A percentile compares a stretch with the other conserved stretches of the same genome.
Evolutionary conservation across 2,329 filamentous ascomycete genomes (phyloP).

Genomic region (Fusarium sp.): DNA sequence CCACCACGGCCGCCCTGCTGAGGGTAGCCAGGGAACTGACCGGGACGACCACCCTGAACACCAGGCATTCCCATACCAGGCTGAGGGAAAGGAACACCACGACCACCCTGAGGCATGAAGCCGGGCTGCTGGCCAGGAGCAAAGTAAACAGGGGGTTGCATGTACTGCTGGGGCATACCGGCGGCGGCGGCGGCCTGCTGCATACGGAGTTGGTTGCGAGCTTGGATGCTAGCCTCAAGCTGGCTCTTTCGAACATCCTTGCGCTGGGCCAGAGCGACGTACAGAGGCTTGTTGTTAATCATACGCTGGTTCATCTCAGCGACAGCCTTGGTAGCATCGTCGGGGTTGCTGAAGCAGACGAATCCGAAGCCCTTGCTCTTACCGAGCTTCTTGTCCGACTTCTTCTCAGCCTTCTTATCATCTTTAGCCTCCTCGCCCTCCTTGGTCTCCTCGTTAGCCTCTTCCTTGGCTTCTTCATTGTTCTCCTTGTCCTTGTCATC

Average conservation of each 20-base stretch:
- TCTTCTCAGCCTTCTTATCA: conserved; percentile 69
- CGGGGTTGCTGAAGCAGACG: conserved; percentile 99
- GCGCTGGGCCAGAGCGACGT: conserved; percentile 97
- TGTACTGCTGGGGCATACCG: conserved; percentile 87
- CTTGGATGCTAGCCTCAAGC: conserved; percentile 98
- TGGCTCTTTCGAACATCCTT: conserved; percentile 99
- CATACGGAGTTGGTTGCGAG: conserved; percentile 97
- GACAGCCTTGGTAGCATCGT: conserved; percentile 98
- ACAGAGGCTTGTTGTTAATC: conserved; percentile 95
- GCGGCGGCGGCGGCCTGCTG: conserved; percentile 94
- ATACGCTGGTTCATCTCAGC: conserved; percentile 99
- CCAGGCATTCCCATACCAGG: conserved; percentile 72
- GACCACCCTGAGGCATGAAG: conserved; percentile 71
- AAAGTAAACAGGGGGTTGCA: conserved; percentile 93
- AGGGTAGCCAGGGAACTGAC: conserved; percentile 85
- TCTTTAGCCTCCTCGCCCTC: conserved; percentile 57
- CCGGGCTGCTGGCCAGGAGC: conserved; percentile 81
- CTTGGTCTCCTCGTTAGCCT: conserved; percentile 60
- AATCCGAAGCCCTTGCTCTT: conserved; percentile 99
- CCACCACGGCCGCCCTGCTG: conserved; percentile 90
- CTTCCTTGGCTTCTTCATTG: conserved; percentile 55
- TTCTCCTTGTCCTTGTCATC: conserved; percentile 59
- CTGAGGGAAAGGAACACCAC: conserved; percentile 74
- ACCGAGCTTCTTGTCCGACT: conserved; percentile 74
- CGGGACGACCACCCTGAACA: conserved; percentile 82